Percentiles rank a stretch among this genome's conserved stretches.
Evolutionary conservation across 768 basidiomycete genomes (phyloP).

Genomic region (Botryobasidium botryosum): DNA sequence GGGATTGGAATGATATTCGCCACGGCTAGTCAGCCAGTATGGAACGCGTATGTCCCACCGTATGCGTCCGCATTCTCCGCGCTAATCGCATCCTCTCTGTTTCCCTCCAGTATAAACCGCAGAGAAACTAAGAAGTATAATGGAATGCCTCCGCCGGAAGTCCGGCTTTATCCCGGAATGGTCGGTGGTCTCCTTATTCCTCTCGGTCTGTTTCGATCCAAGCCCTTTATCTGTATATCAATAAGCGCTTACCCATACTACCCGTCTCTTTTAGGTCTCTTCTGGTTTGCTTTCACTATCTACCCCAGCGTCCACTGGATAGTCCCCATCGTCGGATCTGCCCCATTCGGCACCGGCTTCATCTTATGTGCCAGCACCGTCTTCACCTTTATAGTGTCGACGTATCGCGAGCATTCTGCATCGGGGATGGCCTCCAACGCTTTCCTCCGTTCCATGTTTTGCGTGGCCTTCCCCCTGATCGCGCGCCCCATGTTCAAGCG

Average conservation of each 20-base stretch:
- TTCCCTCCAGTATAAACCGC: too few relatives aligned
- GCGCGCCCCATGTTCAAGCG: conserved; percentile 33
- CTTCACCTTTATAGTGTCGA: conserved; percentile 41
- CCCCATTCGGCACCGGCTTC: conserved; percentile 37
- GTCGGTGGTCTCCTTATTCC: conserved; percentile 51
- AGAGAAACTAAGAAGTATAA: too few relatives aligned
- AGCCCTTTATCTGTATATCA: background rate
- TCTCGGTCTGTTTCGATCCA: conserved; percentile 24
- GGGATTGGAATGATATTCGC: conserved; percentile 30
- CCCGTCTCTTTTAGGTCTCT: too few relatives aligned
- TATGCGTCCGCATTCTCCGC: too few relatives aligned
- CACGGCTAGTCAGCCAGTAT: conserved; percentile 24
- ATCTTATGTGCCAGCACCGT: conserved; percentile 50
- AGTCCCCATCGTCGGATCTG: conserved; percentile 28
- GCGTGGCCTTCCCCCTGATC: conserved; percentile 36
- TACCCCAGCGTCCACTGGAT: conserved; percentile 32
- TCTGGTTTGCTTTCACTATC: conserved; percentile 40
- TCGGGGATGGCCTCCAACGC: conserved; percentile 55
- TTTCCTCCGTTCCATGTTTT: conserved; percentile 31
- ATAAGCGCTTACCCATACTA: too few relatives aligned
- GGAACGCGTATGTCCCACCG: conserved; percentile 5
- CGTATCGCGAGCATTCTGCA: conserved; percentile 34
- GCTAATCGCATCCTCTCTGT: too few relatives aligned
- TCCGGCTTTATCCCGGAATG: conserved; percentile 46
- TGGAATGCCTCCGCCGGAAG: conserved; percentile 47